These are phyloP conservation scores for Ambrosiella beaveri DNA, from an alignment of 2,329 filamentous ascomycete species.

Conservation along the genomic window DNA sequence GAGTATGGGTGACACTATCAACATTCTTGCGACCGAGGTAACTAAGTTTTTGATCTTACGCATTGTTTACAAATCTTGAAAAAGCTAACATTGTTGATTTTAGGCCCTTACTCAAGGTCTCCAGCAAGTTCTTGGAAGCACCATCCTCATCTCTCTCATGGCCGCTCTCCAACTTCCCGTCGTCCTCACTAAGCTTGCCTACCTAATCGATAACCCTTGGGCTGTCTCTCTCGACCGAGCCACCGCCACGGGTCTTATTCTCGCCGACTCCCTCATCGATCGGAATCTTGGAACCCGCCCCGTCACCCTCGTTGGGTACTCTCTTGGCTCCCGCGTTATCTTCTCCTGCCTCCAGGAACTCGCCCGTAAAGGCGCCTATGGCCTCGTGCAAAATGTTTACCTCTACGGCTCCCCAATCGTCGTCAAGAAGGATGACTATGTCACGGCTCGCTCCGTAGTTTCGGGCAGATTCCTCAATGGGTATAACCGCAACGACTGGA, in stretches of 20 bases:
- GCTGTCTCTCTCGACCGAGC: constrained; percentile 88
- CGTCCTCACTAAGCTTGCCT: constrained; percentile 80
- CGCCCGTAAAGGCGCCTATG: constrained; percentile 63
- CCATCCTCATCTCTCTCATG: constrained; percentile 78
- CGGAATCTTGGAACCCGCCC: constrained; percentile 80
- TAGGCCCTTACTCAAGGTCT: constrained; percentile 89
- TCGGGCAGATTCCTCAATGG: constrained; percentile 89
- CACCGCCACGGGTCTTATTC: constrained; percentile 71
- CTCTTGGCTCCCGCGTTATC: constrained; percentile 78
- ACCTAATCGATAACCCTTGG: constrained; percentile 97
- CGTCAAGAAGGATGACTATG: constrained; percentile 76
- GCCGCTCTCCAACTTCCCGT: constrained; percentile 82
- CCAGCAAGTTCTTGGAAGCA: constrained; percentile 85
- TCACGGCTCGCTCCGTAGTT: constrained; percentile 65
- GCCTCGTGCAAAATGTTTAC: constrained; percentile 87
- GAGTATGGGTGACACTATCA: constrained; percentile 97
- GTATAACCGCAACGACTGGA: constrained; percentile 93
- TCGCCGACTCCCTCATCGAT: constrained; percentile 86
- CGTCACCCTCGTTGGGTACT: constrained; percentile 88
- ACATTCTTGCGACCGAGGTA: constrained; percentile 93
- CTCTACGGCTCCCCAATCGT: constrained; percentile 86
- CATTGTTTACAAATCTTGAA: background rate
- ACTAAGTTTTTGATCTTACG: constrained; percentile 22
- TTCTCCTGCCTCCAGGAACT: constrained; percentile 83
- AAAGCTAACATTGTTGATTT: background rate